These are phyloP conservation scores for Basidiobolus meristosporus DNA, from an alignment of 371 early-diverging fungal genomes.

Conservation along the genomic window DNA sequence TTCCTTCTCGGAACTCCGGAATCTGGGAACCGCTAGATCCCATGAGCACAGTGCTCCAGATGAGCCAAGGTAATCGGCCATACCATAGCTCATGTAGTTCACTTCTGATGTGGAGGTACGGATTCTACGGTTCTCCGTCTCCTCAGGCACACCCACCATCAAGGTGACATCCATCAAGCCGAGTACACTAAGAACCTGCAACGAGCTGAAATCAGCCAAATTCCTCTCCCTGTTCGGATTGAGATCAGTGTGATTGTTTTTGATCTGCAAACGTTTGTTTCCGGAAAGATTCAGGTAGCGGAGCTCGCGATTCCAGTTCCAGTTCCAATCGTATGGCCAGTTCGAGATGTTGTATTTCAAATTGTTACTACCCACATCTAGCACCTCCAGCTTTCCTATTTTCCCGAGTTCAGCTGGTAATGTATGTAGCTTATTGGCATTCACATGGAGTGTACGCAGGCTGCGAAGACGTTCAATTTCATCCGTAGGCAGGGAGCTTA, in stretches of 20 bases:
- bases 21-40: conserved; percentile 66
- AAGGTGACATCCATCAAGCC: conserved; percentile 82
- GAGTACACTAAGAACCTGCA: conserved; percentile 52
- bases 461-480: conserved; percentile 57
- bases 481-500: conserved; percentile 68
- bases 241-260: conserved; percentile 27
- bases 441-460: conserved; percentile 59
- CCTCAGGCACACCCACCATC: conserved; percentile 63
- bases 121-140: conserved; percentile 61
- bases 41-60: conserved; percentile 40
- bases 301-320: conserved; percentile 82
- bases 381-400: conserved; percentile 39
- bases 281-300: conserved; percentile 80
- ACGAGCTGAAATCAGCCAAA: conserved; percentile 54
- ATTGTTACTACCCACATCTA: conserved; percentile 76
- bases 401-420: conserved; percentile 85
- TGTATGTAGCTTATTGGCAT: conserved; percentile 77
- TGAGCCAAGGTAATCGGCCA: conserved; percentile 64
- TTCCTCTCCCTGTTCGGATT: conserved; percentile 20
- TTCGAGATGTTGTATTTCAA: conserved; percentile 85
- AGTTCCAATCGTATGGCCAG: conserved; percentile 94
- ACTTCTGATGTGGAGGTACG: conserved; percentile 68
- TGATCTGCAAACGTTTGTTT: conserved; percentile 75
- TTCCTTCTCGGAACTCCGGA: conserved; percentile 64
- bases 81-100: conserved; percentile 65